Evolutionary conservation across 2,329 filamentous ascomycete genomes (phyloP).

Genomic region (Xylaria sp.): DNA sequence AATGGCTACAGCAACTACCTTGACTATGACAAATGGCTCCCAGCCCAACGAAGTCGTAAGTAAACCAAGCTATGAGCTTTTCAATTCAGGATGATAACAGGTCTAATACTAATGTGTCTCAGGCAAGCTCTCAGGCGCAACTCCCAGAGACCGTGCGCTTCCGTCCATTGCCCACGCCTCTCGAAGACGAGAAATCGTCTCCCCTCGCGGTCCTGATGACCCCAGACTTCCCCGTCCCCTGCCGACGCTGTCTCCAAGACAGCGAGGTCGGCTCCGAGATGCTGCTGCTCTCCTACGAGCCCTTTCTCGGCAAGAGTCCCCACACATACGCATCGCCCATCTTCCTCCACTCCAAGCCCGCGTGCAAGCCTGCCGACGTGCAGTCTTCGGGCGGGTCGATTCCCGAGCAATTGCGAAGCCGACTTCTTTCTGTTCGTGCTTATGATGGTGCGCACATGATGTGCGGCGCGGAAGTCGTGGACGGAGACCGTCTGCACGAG

Average conservation of each 20-base stretch:
- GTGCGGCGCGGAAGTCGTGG: constrained; percentile 21
- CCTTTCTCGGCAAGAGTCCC: constrained; percentile 36
- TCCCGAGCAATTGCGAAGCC: constrained; percentile 22
- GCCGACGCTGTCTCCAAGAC: constrained; percentile 32
- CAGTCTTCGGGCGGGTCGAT: not conserved
- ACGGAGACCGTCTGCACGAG: constrained; percentile 27
- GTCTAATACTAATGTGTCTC: constrained; percentile 1
- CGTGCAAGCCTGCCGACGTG: constrained; percentile 18
- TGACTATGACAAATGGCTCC: constrained; percentile 18
- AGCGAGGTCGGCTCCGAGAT: constrained; percentile 32
- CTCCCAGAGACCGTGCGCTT: constrained; percentile 29
- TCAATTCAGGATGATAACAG: not conserved
- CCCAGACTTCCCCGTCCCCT: constrained; percentile 25
- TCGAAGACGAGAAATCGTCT: not conserved
- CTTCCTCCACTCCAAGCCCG: constrained; percentile 29
- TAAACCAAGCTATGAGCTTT: not conserved
- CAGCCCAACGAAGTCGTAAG: constrained; percentile 14
- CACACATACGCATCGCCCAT: constrained; percentile 33
- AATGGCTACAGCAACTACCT: constrained; percentile 1
- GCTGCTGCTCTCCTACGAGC: constrained; percentile 35
- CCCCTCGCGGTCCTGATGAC: constrained; percentile 10
- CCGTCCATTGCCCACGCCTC: constrained; percentile 28
- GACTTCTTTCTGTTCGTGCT: constrained; percentile 26
- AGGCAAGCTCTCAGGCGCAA: constrained; percentile 1
- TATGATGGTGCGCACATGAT: constrained; percentile 36